Evolutionary conservation across 2,329 filamentous ascomycete species (phyloP), one percentile per base, ranked within the genome.

Genomic region (Tolypocladium cylindrosporum): DNA sequence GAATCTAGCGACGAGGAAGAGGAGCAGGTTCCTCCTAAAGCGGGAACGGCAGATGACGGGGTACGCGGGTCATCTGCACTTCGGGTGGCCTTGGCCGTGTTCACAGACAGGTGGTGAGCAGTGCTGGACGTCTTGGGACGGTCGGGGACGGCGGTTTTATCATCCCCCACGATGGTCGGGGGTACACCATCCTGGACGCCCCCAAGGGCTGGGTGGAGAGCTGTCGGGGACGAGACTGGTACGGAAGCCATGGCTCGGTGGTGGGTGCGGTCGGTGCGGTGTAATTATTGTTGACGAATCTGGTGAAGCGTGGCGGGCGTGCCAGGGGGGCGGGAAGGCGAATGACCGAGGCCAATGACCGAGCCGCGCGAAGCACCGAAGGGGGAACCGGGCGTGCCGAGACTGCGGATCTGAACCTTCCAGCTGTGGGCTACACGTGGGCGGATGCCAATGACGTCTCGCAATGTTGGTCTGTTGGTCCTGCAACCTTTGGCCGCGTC

Each of bases 201-300:
- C 69, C 73, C 75, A 69, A 82, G 74, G 62, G 71, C 72, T 66
- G 78, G 77, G 74, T 82, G 79, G 71, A 82, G 74, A 63, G 77
- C 73, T 58, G 74, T 73, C 59, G 79, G 77, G 62, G 78, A 79
- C 51, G 69, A 68, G 61, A 77, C 63, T 62, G 69, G 31, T 61
- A 71, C 72, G 61, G 74, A 58, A 43, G 58, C 67, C 67, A 66
- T 68, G 66, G 61, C 50, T 24, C 19, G 16, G 21, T n/a, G 34
- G 55, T 40, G 43, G 55, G 27, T 21, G 41, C 13, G 34, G 19
- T n/a, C 19, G 40, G 27, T n/a, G 48, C 27, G 27, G 31, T 31
- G 31, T 14, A 52, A 40, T 24, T 24, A 41, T 11, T 8, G 42
- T 37, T 34, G 58, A 42, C 45, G 36, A 55, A 54, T 53, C 36